phyloP scores from a whole-genome alignment of 305 asterid genomes.

The Rubia peregrina region DNA sequence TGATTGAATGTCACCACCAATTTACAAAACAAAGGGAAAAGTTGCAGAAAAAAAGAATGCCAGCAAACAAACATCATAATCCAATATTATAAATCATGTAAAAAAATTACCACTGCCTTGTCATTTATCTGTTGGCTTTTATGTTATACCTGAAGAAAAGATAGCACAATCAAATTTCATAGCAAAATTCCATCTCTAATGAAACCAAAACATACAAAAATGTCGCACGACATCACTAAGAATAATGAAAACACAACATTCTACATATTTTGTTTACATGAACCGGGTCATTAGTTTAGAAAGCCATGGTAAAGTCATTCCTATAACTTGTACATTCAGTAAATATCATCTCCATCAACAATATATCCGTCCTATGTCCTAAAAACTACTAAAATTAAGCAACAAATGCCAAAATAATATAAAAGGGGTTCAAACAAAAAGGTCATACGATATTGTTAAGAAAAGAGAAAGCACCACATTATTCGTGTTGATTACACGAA shows the following conservation, averaged over 20 bases:
- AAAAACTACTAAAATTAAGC: too few relatives aligned
- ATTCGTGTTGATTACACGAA: too few relatives aligned
- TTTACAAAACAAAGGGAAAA: conserved; percentile 11
- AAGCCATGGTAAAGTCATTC: background rate
- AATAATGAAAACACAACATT: background rate
- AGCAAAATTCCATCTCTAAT: background rate
- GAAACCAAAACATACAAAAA: background rate
- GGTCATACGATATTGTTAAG: too few relatives aligned
- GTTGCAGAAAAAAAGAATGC: background rate
- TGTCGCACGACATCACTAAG: background rate
- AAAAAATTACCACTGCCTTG: conserved; percentile 68
- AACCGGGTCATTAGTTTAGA: too few relatives aligned
- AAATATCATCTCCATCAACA: too few relatives aligned
- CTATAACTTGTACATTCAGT: background rate
- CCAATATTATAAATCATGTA: conserved; percentile 5
- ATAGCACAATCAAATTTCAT: background rate
- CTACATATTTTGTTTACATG: too few relatives aligned
- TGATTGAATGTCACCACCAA: conserved; percentile 22
- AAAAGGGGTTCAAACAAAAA: too few relatives aligned
- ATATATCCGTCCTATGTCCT: too few relatives aligned
- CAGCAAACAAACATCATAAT: background rate
- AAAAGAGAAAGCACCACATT: too few relatives aligned
- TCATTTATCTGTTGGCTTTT: conserved; percentile 78
- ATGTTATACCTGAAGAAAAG: conserved; percentile 58
- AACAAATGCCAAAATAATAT: too few relatives aligned